A percentile compares a stretch with the other conserved stretches of the same genome.
phyloP scores from a whole-genome alignment of 345 rosid genomes.

The Salix arbutifolia region DNA sequence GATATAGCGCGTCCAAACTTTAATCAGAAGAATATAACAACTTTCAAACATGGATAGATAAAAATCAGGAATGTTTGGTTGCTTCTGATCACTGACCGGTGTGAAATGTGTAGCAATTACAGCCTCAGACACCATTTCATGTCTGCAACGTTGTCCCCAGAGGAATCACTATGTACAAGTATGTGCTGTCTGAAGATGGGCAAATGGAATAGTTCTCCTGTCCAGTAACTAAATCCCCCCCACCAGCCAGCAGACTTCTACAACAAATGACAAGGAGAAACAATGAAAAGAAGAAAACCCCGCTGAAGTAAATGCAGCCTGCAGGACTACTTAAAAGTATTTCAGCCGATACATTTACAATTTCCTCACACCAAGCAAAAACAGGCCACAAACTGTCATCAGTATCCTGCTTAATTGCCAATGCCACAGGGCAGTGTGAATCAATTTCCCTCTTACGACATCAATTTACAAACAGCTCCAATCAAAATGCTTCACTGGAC shows the following conservation, averaged over 20 bases:
- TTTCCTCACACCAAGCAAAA: constrained; percentile 22
- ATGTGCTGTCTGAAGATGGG: constrained; percentile 18
- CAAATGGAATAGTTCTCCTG: constrained; percentile 13
- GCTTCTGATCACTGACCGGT: constrained; percentile 1
- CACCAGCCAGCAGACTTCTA: constrained; percentile 13
- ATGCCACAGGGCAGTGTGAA: not conserved
- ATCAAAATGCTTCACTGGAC: constrained; percentile 16
- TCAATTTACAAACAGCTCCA: not conserved
- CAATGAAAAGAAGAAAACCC: constrained; percentile 7
- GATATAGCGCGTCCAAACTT: not conserved
- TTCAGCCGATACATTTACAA: constrained; percentile 34
- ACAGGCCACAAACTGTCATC: constrained; percentile 24
- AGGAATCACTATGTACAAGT: constrained; percentile 43
- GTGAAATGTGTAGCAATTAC: not conserved
- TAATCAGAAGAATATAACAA: not conserved
- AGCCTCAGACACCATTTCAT: not conserved
- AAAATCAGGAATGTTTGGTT: constrained; percentile 1
- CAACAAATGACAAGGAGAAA: constrained; percentile 11
- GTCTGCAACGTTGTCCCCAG: constrained; percentile 10
- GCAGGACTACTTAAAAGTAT: constrained; percentile 18
- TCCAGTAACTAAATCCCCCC: constrained; percentile 19
- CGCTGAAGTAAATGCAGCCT: constrained; percentile 22
- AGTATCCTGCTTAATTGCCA: constrained; percentile 6
- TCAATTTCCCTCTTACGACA: constrained; percentile 8
- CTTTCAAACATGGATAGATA: not conserved